These are phyloP conservation scores for Barnettozyma pratensis DNA, from an alignment of 805 yeast species.

Conservation along the genomic window DNA sequence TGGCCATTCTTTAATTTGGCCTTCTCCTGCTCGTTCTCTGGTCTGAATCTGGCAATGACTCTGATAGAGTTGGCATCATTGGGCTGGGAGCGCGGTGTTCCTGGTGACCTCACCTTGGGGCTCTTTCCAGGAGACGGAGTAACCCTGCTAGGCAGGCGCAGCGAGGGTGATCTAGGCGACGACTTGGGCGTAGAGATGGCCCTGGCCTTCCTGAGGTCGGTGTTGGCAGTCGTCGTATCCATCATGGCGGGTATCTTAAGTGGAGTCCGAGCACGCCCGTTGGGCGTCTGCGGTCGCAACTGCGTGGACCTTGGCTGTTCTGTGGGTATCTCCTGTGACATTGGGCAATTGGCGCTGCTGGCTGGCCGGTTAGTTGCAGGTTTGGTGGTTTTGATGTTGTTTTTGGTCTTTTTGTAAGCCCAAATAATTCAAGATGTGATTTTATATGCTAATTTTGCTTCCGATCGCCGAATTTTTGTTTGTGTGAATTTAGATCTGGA, in stretches of 20 bases:
- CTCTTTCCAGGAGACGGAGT: not conserved
- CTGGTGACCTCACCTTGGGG: not conserved
- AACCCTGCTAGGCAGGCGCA: not conserved
- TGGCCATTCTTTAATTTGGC: not conserved
- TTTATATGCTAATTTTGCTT: not conserved
- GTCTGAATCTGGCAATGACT: conserved; percentile 72
- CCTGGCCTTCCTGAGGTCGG: not conserved
- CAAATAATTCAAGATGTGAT: no score
- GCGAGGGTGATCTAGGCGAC: not conserved
- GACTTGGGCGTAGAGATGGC: not conserved
- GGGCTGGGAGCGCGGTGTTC: not conserved
- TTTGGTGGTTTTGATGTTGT: no score
- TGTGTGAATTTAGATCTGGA: no score
- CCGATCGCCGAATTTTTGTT: not conserved
- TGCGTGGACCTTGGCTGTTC: not conserved
- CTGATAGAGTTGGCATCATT: conserved; percentile 37
- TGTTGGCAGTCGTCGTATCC: not conserved
- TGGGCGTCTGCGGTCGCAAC: not conserved
- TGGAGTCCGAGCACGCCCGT: not conserved
- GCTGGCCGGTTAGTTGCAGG: no score
- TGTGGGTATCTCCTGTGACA: not conserved
- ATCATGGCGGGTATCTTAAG: not conserved
- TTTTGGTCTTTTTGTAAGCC: no score
- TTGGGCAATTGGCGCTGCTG: no score
- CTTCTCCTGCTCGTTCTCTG: conserved; percentile 37